A percentile compares a stretch with the other conserved stretches of the same genome.
phyloP scores from a whole-genome alignment of 179 eudicot species.

The Silene coronaria region DNA sequence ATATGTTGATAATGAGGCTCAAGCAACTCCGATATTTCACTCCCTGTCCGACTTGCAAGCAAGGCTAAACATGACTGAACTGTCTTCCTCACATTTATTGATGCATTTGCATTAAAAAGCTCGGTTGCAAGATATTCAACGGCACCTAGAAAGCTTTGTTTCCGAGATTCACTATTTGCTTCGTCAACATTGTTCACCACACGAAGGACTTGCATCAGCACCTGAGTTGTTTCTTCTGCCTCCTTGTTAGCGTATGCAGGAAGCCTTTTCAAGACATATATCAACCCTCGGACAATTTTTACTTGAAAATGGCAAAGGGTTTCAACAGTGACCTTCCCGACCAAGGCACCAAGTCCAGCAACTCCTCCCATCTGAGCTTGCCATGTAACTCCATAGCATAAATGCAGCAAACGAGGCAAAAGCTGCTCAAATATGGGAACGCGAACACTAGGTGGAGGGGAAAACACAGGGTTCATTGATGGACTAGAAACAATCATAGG shows the following conservation, averaged over 20 bases:
- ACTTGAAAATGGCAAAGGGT: conserved; percentile 79
- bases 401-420: conserved; percentile 86
- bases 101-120: conserved; percentile 80
- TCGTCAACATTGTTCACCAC: conserved; percentile 98
- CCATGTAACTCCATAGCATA: conserved; percentile 95
- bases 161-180: conserved; percentile 86
- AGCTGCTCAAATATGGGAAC: conserved; percentile 94
- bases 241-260: conserved; percentile 87
- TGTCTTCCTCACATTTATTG: conserved; percentile 75
- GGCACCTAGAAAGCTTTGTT: conserved; percentile 87
- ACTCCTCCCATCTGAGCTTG: conserved; percentile 98
- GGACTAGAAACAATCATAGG: conserved; percentile 99
- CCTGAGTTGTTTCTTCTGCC: conserved; percentile 96
- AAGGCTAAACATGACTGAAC: conserved; percentile 97
- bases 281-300: conserved; percentile 68
- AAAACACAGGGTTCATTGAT: conserved; percentile 92
- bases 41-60: conserved; percentile 95
- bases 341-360: conserved; percentile 87
- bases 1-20: conserved; percentile 84
- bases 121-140: conserved; percentile 90
- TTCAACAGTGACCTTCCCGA: conserved; percentile 96
- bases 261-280: conserved; percentile 90
- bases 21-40: conserved; percentile 96
- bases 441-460: conserved; percentile 91
- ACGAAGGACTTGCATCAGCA: conserved; percentile 87